These are phyloP conservation scores for Eurotiales sp. DNA, from an alignment of 2,329 filamentous ascomycete genomes.

Conservation along the genomic window DNA sequence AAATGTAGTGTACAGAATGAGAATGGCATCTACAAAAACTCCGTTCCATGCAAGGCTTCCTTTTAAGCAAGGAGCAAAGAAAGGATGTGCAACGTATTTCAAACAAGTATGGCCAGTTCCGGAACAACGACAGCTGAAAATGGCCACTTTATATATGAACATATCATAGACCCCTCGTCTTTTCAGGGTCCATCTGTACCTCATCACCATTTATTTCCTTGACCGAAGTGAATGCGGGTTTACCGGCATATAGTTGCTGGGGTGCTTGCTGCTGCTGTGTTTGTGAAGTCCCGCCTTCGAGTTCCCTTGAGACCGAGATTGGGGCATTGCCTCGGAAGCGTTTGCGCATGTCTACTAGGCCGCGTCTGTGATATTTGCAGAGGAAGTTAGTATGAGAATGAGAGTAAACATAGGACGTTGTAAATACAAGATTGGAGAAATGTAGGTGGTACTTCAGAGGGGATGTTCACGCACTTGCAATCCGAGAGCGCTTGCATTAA, in stretches of 20 bases:
- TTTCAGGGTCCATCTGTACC: conserved; percentile 46
- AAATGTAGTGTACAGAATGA: neutral
- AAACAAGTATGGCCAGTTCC: neutral
- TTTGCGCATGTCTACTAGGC: conserved; percentile 98
- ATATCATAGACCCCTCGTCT: conserved; percentile 39
- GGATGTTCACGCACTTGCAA: conserved; percentile 62
- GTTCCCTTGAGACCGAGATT: conserved; percentile 63
- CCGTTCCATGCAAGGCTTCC: conserved; percentile 13
- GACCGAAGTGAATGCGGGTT: conserved; percentile 64
- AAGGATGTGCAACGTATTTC: neutral
- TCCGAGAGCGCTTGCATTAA: conserved; percentile 89
- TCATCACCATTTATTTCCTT: conserved; percentile 67
- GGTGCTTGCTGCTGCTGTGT: conserved; percentile 49
- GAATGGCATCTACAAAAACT: conserved; percentile 8
- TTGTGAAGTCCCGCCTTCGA: conserved; percentile 54
- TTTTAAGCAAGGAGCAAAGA: neutral
- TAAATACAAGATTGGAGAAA: neutral
- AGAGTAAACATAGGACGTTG: no score
- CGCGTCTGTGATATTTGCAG: conserved; percentile 59
- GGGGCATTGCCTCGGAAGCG: conserved; percentile 93
- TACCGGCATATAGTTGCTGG: conserved; percentile 78
- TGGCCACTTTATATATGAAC: neutral
- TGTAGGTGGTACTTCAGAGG: neutral
- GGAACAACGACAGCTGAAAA: neutral
- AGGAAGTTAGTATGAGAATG: no score